Evolutionary conservation across 768 basidiomycete species (phyloP).

Genomic region (Boletus sensibilis): DNA sequence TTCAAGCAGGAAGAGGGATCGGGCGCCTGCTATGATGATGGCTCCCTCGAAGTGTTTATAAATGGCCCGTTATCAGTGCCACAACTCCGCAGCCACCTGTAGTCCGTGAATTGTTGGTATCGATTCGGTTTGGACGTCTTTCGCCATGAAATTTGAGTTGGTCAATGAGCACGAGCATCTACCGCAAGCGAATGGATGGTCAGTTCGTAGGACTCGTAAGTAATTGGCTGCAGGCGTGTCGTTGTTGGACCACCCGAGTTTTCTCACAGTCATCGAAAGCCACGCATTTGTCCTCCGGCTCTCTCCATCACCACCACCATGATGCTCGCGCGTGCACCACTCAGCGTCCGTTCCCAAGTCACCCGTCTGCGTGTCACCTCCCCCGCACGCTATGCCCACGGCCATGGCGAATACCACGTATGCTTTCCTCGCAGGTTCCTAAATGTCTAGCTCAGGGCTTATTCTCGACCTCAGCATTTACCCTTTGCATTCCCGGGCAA

Average conservation of each 20-base stretch:
- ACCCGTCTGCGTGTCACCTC: slow-evolving; percentile 25
- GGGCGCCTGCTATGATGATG: background rate
- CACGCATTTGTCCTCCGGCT: slow-evolving; percentile 1
- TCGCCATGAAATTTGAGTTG: background rate
- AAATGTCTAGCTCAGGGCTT: slow-evolving; percentile 5
- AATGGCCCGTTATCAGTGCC: slow-evolving; percentile 7
- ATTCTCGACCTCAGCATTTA: slow-evolving; percentile 42
- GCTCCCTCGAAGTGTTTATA: slow-evolving; percentile 9
- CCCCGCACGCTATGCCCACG: slow-evolving; percentile 47
- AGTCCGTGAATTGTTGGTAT: background rate
- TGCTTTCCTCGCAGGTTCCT: background rate
- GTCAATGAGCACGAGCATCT: background rate
- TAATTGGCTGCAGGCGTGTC: background rate
- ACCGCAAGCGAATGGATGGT: background rate
- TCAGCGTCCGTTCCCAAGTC: slow-evolving; percentile 40
- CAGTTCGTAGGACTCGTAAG: background rate
- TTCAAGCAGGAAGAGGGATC: slow-evolving; percentile 12
- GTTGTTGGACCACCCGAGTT: background rate
- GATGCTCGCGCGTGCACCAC: slow-evolving; percentile 48
- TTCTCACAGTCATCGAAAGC: slow-evolving; percentile 20
- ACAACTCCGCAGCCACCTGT: slow-evolving; percentile 5
- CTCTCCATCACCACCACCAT: slow-evolving; percentile 18
- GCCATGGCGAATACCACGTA: slow-evolving; percentile 55
- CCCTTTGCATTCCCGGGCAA: slow-evolving; percentile 55
- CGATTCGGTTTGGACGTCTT: background rate